phyloP scores from a whole-genome alignment of 306 rosid species.

The Vicia faba region DNA sequence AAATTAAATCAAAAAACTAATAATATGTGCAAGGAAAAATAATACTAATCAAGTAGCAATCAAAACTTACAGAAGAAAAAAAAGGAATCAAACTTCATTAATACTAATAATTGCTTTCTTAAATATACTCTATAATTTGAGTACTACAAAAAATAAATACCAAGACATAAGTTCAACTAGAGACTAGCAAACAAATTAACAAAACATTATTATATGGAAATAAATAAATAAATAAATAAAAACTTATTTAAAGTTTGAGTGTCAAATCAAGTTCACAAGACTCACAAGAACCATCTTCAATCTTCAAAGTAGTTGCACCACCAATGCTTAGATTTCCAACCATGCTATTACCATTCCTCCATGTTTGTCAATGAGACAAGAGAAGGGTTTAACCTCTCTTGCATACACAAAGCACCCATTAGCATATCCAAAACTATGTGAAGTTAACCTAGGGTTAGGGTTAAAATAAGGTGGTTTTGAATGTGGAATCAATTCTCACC shows the following conservation, averaged over 20 bases:
- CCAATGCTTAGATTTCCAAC: background rate
- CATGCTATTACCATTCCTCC: background rate
- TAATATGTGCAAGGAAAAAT: too few relatives aligned
- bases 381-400: background rate
- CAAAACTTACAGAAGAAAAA: too few relatives aligned
- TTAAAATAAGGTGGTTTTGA: conserved; percentile 49
- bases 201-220: background rate
- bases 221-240: background rate
- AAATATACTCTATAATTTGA: background rate
- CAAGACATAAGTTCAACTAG: background rate
- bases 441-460: conserved; percentile 17
- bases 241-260: conserved; percentile 45
- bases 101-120: too few relatives aligned
- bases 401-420: background rate
- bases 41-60: too few relatives aligned
- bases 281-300: background rate
- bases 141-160: background rate
- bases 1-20: too few relatives aligned
- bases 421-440: conserved; percentile 24
- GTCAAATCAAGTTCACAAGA: conserved; percentile 51
- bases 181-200: background rate
- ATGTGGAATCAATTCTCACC: conserved; percentile 58
- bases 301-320: background rate
- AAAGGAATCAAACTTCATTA: too few relatives aligned
- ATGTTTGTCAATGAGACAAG: background rate